Evolutionary conservation across 2,329 filamentous ascomycete species (phyloP).

Genomic region (Aspergillus pseudoviridinutans): DNA sequence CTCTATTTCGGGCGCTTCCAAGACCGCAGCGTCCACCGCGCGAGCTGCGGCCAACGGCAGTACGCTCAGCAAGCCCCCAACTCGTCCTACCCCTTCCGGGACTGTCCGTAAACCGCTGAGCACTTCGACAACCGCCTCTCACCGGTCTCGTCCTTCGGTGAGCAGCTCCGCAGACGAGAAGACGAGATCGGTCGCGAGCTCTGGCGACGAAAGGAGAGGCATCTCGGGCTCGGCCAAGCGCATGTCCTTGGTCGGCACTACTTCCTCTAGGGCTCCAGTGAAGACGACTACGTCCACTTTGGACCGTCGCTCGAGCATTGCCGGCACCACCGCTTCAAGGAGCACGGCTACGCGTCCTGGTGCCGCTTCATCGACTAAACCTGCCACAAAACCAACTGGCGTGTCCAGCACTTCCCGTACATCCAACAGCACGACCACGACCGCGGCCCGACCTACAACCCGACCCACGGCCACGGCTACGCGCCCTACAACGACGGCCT

Average conservation of each 20-base stretch:
- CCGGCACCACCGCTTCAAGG: slow-evolving; percentile 30
- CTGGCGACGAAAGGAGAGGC: slow-evolving; percentile 42
- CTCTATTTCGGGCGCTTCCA: slow-evolving; percentile 30
- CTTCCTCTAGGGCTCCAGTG: slow-evolving; percentile 31
- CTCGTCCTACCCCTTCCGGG: slow-evolving; percentile 35
- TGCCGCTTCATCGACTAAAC: slow-evolving; percentile 22
- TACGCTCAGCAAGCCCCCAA: slow-evolving; percentile 44
- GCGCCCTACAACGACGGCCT: slow-evolving; percentile 18
- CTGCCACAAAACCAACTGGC: slow-evolving; percentile 23
- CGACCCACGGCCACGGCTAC: slow-evolving; percentile 17
- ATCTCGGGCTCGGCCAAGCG: slow-evolving; percentile 43
- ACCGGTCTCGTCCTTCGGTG: slow-evolving; percentile 40
- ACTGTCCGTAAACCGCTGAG: slow-evolving; percentile 34
- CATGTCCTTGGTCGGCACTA: slow-evolving; percentile 40
- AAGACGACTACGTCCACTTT: slow-evolving; percentile 30
- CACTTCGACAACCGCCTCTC: slow-evolving; percentile 34
- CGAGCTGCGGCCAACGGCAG: slow-evolving; percentile 31
- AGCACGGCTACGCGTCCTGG: slow-evolving; percentile 16
- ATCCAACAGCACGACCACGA: slow-evolving; percentile 20
- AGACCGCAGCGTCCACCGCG: slow-evolving; percentile 24
- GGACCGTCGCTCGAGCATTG: slow-evolving; percentile 38
- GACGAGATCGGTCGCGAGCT: slow-evolving; percentile 38
- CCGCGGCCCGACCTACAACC: slow-evolving; percentile 16
- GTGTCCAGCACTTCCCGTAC: slow-evolving; percentile 20
- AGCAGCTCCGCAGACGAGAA: slow-evolving; percentile 45